Evolutionary conservation across 2,329 filamentous ascomycete species (phyloP).

Genomic region (Venturia aucupariae): DNA sequence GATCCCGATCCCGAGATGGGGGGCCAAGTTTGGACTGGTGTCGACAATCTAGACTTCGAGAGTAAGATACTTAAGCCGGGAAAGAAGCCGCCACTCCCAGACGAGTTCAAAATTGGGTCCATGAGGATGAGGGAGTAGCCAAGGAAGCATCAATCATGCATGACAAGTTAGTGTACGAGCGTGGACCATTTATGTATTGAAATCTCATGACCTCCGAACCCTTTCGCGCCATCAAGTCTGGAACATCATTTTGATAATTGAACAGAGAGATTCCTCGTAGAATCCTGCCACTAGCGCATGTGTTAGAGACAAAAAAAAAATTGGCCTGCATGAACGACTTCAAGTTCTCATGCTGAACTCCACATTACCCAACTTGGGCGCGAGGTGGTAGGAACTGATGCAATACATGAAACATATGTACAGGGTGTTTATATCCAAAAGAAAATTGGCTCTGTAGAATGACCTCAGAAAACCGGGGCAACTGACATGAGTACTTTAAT

Average conservation of each 20-base stretch:
- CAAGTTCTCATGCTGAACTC: neutral
- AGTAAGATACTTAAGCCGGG: neutral
- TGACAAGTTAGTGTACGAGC: neutral
- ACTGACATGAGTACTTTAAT: too few relatives aligned
- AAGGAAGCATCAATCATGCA: neutral
- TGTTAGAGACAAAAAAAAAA: neutral
- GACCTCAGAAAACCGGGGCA: too few relatives aligned
- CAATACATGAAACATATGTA: too few relatives aligned
- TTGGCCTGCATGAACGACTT: neutral
- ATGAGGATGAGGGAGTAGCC: neutral
- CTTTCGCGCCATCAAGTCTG: neutral
- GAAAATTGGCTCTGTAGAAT: too few relatives aligned
- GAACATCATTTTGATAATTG: neutral
- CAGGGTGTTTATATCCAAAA: too few relatives aligned
- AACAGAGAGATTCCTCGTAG: neutral
- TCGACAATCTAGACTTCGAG: neutral
- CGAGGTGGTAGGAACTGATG: neutral
- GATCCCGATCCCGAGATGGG: neutral
- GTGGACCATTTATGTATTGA: neutral
- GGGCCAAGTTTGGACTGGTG: neutral
- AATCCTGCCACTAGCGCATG: neutral
- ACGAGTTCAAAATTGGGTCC: neutral
- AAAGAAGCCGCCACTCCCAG: neutral
- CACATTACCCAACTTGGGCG: neutral
- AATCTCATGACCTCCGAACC: neutral